A percentile compares a stretch with the other conserved stretches of the same genome.
phyloP scores from a whole-genome alignment of 192 early-diverging fungal species.

The Backusella morwellensis region DNA sequence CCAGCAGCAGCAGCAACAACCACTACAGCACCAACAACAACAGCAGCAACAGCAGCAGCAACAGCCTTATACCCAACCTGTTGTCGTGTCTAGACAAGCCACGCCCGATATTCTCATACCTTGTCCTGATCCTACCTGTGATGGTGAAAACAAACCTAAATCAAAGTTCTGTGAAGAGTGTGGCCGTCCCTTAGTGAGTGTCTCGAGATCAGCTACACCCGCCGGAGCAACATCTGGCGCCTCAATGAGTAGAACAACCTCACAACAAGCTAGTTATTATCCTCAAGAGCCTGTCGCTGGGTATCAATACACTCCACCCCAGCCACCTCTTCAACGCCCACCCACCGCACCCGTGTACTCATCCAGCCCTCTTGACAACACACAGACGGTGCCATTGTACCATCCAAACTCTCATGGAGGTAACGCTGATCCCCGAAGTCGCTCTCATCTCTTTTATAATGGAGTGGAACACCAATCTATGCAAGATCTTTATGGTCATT shows the following conservation, averaged over 20 bases:
- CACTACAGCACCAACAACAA: background rate
- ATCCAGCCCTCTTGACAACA: background rate
- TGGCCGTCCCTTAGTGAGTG: conserved; percentile 37
- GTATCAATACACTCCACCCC: background rate
- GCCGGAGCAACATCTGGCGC: conserved; percentile 6
- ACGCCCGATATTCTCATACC: conserved; percentile 11
- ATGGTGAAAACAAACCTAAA: conserved; percentile 45
- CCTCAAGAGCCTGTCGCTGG: background rate
- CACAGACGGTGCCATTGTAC: background rate
- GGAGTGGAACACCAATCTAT: conserved; percentile 11
- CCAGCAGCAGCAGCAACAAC: background rate
- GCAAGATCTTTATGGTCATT: conserved; percentile 4
- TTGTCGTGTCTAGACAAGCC: conserved; percentile 7
- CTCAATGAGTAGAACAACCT: background rate
- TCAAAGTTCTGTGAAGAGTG: conserved; percentile 58
- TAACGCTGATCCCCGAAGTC: background rate
- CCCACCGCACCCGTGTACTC: conserved; percentile 13
- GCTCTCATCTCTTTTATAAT: conserved; percentile 5
- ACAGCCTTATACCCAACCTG: background rate
- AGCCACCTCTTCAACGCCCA: conserved; percentile 5
- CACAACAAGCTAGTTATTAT: background rate
- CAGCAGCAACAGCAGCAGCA: background rate
- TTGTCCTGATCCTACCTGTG: conserved; percentile 40
- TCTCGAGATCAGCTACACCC: conserved; percentile 38
- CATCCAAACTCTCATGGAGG: background rate